Conservation (phyloP, 2,329 filamentous ascomycete species). For the Polytolypa hystricis region DNA sequence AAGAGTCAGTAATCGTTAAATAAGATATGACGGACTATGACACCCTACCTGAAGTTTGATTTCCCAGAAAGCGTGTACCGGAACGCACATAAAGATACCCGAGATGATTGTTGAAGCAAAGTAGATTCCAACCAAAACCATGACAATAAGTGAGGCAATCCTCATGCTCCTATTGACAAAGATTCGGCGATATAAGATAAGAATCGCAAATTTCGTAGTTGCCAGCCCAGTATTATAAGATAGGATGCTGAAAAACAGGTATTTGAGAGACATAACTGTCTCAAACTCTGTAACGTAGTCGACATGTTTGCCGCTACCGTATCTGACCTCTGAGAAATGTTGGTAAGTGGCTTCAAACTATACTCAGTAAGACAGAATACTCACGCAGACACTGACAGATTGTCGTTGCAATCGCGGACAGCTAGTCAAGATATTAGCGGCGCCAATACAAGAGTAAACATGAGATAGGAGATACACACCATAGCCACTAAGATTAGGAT, state of each 20-base stretch:
- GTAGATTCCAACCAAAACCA: conserved; percentile 2
- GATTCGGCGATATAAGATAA: conserved; percentile 2
- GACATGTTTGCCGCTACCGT: conserved; percentile 3
- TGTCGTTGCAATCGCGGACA: not conserved
- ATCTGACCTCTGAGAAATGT: conserved; percentile 1
- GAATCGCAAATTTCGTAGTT: conserved; percentile 1
- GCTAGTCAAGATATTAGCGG: not conserved
- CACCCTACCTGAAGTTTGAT: conserved; percentile 1
- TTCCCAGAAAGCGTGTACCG: conserved; percentile 6
- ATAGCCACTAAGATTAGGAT: conserved; percentile 2
- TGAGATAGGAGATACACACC: not conserved
- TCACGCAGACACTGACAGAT: conserved; percentile 4
- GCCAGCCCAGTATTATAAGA: conserved; percentile 3
- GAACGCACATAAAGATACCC: conserved; percentile 6
- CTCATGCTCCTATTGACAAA: not conserved
- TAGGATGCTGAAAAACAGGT: conserved; percentile 4
- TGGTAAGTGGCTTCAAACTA: not conserved
- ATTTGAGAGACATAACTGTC: conserved; percentile 3
- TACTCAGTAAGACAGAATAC: not conserved
- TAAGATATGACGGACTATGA: not conserved
- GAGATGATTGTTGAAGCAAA: not conserved
- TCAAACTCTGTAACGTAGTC: not conserved
- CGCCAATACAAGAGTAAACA: not conserved
- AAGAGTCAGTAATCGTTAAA: not conserved
- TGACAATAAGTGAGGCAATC: not conserved